A percentile compares a stretch with the other conserved stretches of the same genome.
Evolutionary conservation across 148 eudicot genomes (phyloP).

Genomic region (Agrostemma githago): DNA sequence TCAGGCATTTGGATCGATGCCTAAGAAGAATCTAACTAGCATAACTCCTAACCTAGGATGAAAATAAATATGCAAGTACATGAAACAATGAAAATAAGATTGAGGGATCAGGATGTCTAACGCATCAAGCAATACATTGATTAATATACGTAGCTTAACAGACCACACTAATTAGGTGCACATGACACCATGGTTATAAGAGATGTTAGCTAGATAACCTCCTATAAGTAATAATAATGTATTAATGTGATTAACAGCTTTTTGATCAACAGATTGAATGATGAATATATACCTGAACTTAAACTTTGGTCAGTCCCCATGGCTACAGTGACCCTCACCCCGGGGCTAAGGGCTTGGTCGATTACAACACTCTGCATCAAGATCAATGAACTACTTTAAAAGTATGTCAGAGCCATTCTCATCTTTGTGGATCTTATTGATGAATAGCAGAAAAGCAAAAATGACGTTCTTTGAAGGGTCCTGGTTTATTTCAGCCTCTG

Average conservation of each 20-base stretch:
- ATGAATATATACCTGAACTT: slow-evolving; percentile 45
- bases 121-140: background rate
- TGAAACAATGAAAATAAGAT: background rate
- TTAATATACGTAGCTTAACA: slow-evolving; percentile 2
- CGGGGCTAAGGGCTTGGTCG: slow-evolving; percentile 74
- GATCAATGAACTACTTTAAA: slow-evolving; percentile 17
- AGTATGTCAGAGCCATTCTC: background rate
- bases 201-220: background rate
- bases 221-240: background rate
- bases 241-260: background rate
- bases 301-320: slow-evolving; percentile 80
- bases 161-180: background rate
- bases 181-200: background rate
- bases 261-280: slow-evolving; percentile 8
- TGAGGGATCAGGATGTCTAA: background rate
- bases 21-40: background rate
- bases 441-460: background rate
- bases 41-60: background rate
- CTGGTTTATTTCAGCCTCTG: background rate
- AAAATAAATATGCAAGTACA: background rate
- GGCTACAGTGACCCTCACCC: slow-evolving; percentile 74
- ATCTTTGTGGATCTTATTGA: background rate
- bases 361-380: slow-evolving; percentile 69
- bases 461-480: slow-evolving; percentile 1
- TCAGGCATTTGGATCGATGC: background rate